Percentiles rank a stretch among this genome's conserved stretches.
These are phyloP conservation scores for Leishmania gerbilli DNA, from an alignment of 208 protist species.

Conservation along the genomic window DNA sequence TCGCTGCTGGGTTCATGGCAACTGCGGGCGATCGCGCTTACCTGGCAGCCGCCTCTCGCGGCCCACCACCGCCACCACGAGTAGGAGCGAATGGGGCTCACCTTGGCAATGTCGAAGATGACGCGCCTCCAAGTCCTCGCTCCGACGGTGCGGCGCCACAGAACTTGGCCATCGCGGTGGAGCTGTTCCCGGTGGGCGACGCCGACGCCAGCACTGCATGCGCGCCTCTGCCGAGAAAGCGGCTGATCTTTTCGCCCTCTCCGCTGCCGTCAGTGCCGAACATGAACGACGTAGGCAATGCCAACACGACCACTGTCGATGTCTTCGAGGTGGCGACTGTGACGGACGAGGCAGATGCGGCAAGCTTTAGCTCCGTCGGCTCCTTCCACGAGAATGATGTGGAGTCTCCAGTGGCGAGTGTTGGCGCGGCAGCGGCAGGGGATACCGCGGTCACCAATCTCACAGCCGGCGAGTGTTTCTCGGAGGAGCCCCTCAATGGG, in stretches of 20 bases:
- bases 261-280: background rate
- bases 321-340: background rate
- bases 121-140: background rate
- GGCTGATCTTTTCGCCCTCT: background rate
- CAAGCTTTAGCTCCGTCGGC: constrained; percentile 25
- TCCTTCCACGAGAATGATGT: constrained; percentile 7
- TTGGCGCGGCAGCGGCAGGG: background rate
- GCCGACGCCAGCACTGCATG: background rate
- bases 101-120: background rate
- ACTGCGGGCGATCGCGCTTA: background rate
- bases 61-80: background rate
- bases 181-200: background rate
- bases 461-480: background rate
- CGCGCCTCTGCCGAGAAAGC: background rate
- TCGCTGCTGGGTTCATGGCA: background rate
- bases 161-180: background rate
- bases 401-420: background rate
- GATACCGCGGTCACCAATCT: background rate
- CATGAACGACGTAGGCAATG: background rate
- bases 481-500: background rate
- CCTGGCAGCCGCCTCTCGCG: background rate
- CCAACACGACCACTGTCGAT: background rate
- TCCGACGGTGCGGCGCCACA: background rate
- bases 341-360: background rate
- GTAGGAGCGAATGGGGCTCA: background rate